Conservation (phyloP, 441 rosid genomes). For the Adansonia madagascariensis region DNA sequence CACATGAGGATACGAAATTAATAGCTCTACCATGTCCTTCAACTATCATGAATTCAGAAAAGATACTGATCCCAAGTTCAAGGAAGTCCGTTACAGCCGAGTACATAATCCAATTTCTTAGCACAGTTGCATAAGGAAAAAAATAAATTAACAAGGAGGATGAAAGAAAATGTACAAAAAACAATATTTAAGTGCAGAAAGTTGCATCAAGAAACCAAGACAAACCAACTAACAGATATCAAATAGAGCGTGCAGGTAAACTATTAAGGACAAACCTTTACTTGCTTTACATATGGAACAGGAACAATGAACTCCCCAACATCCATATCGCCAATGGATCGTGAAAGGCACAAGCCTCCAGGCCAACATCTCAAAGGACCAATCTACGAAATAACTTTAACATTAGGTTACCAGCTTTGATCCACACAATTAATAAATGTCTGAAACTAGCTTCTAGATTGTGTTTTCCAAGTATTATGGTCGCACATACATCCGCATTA, state of each 20-base stretch:
- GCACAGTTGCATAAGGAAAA: neutral
- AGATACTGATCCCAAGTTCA: constrained; percentile 13
- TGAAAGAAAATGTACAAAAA: neutral
- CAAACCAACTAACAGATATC: neutral
- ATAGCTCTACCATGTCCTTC: neutral
- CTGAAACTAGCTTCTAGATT: neutral
- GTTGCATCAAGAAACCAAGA: constrained; percentile 8
- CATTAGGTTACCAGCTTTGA: constrained; percentile 36
- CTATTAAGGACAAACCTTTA: constrained; percentile 66
- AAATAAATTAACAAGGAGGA: constrained; percentile 10
- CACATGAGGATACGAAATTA: constrained; percentile 6
- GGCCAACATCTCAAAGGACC: constrained; percentile 99
- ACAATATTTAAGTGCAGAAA: constrained; percentile 8
- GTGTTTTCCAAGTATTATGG: constrained; percentile 2
- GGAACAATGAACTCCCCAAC: constrained; percentile 98
- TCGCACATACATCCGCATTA: neutral
- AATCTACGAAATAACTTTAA: constrained; percentile 55
- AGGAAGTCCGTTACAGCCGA: neutral
- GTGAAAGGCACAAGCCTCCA: constrained; percentile 97
- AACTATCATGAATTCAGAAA: neutral
- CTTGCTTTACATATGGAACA: constrained; percentile 97
- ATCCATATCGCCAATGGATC: constrained; percentile 97
- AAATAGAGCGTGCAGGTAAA: constrained; percentile 11
- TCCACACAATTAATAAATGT: constrained; percentile 7
- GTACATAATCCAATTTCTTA: neutral